These are phyloP conservation scores for Naganishia liquefaciens DNA, from an alignment of 1,284 basidiomycete species.

Conservation along the genomic window DNA sequence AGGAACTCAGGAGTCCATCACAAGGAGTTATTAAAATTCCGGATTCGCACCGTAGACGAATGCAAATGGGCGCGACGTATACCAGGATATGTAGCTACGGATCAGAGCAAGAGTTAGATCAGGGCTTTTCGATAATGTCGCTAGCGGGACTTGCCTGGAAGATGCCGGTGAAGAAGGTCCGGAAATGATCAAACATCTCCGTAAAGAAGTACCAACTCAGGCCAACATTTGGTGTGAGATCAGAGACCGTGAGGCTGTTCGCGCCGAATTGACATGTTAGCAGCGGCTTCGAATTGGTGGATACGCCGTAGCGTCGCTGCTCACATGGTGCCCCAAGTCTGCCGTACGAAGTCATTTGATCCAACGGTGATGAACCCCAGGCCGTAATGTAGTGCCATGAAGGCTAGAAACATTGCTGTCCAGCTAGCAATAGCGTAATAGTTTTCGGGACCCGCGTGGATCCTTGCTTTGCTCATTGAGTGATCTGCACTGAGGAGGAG, in stretches of 20 bases:
- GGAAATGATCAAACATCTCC: slow-evolving; percentile 98
- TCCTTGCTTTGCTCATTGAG: neutral
- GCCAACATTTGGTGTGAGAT: slow-evolving; percentile 89
- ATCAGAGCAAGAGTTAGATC: neutral
- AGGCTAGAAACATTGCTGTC: slow-evolving; percentile 33
- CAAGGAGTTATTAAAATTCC: neutral
- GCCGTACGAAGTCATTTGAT: slow-evolving; percentile 63
- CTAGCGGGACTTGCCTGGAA: slow-evolving; percentile 70
- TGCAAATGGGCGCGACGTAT: slow-evolving; percentile 79
- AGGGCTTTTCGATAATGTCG: neutral
- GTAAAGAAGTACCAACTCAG: slow-evolving; percentile 99
- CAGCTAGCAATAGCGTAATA: slow-evolving; percentile 31
- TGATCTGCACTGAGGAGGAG: slow-evolving; percentile 44
- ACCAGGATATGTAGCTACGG: slow-evolving; percentile 76
- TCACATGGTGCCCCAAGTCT: slow-evolving; percentile 83
- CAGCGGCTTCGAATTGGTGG: neutral
- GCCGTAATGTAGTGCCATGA: slow-evolving; percentile 11
- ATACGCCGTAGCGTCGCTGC: slow-evolving; percentile 44
- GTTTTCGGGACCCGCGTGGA: neutral
- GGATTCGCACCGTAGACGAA: slow-evolving; percentile 75
- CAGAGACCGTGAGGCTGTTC: slow-evolving; percentile 68
- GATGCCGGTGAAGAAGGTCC: slow-evolving; percentile 92
- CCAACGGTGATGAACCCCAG: slow-evolving; percentile 40
- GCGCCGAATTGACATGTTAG: neutral
- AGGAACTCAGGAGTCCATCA: neutral